These are phyloP conservation scores for Capillidium rhysosporum DNA, from an alignment of 371 early-diverging fungal genomes.

Conservation along the genomic window DNA sequence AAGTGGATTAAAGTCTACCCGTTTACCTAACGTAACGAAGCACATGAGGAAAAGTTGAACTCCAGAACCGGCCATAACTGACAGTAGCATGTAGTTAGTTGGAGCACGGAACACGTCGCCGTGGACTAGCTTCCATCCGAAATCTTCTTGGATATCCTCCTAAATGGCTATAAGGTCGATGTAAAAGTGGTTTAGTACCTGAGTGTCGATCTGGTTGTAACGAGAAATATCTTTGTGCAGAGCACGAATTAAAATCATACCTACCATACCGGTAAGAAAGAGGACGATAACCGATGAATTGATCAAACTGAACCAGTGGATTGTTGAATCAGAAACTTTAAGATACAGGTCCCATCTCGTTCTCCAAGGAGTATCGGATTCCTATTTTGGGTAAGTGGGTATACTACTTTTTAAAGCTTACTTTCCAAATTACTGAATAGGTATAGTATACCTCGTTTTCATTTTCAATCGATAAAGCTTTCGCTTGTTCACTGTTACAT, in stretches of 20 bases:
- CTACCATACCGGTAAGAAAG: constrained; percentile 77
- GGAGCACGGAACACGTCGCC: constrained; percentile 88
- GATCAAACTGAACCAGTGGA: constrained; percentile 59
- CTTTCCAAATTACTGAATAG: constrained; percentile 62
- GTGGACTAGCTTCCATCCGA: constrained; percentile 81
- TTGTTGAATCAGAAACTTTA: constrained; percentile 61
- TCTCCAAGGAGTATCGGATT: constrained; percentile 57
- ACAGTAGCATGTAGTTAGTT: constrained; percentile 45
- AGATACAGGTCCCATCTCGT: constrained; percentile 91
- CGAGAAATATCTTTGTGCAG: constrained; percentile 70
- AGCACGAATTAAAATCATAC: constrained; percentile 60
- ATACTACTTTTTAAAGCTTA: background rate
- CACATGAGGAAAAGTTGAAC: constrained; percentile 78
- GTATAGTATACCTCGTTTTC: constrained; percentile 46
- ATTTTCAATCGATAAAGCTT: constrained; percentile 25
- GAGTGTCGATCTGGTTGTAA: constrained; percentile 58
- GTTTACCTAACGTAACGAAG: constrained; percentile 32
- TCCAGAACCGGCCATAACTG: constrained; percentile 80
- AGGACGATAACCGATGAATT: constrained; percentile 80
- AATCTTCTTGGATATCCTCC: constrained; percentile 77
- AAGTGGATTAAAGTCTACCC: background rate
- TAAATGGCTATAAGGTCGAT: constrained; percentile 4
- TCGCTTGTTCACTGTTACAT: background rate
- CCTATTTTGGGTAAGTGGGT: constrained; percentile 12
- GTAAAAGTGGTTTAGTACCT: constrained; percentile 12